phyloP scores from a whole-genome alignment of 208 protist genomes.

The Leptomonas pyrrhocoris region DNA sequence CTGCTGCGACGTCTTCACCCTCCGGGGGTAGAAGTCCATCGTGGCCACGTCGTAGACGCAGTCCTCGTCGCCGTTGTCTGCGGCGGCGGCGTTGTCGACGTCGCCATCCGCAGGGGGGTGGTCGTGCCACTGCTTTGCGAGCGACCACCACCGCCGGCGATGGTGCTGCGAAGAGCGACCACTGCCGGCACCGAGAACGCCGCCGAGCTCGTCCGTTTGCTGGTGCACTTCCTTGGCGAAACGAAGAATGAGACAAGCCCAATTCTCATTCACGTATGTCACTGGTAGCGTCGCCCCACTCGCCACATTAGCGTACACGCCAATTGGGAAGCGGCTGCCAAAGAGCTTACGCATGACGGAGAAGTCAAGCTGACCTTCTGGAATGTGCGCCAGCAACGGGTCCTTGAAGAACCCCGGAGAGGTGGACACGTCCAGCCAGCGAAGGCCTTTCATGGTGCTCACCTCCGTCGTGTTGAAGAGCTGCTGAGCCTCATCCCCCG shows the following conservation, averaged over 20 bases:
- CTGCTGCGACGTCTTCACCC: not conserved
- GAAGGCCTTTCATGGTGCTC: constrained; percentile 37
- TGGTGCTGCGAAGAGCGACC: not conserved
- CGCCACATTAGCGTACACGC: constrained; percentile 39
- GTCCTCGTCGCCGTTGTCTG: not conserved
- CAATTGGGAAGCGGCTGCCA: constrained; percentile 29
- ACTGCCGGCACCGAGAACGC: not conserved
- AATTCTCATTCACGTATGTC: constrained; percentile 50
- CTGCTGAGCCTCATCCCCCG: constrained; percentile 27
- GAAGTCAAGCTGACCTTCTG: constrained; percentile 47
- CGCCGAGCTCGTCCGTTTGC: not conserved
- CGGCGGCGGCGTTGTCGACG: not conserved
- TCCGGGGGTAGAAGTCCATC: constrained; percentile 13
- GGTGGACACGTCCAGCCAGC: constrained; percentile 57
- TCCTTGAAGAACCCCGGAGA: constrained; percentile 29
- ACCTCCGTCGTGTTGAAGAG: constrained; percentile 55
- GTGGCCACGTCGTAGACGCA: constrained; percentile 35
- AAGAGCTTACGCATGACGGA: constrained; percentile 43
- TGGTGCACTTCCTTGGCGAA: constrained; percentile 21
- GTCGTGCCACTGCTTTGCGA: not conserved
- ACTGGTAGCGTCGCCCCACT: constrained; percentile 40
- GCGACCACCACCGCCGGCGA: not conserved
- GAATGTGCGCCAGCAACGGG: constrained; percentile 18
- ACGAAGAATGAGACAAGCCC: constrained; percentile 50
- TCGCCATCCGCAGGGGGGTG: not conserved